Base-by-base conservation (phyloP, 1,139 yeast species). In the Hyphopichia buzzinii region DNA sequence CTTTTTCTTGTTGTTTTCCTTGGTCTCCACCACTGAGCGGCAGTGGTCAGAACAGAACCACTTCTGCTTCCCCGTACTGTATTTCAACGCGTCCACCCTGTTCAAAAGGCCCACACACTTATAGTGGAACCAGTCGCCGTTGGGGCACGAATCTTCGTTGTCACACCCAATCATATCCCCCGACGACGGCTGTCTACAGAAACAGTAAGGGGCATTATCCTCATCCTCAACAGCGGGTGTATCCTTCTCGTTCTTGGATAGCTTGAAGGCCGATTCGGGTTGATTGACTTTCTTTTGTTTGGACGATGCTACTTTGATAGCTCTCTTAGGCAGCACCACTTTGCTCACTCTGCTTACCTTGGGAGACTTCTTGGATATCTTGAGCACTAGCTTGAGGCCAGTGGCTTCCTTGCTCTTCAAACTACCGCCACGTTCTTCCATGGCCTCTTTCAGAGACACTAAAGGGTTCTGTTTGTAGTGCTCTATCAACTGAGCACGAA, bases 121-220 rank as follows among this genome's bases (percentile, higher is more conserved):
- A 48, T 69, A 71, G 42, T 71, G 77, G 37, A 71, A 71, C 77
- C 77, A 71, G 35, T 68, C 76, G 3, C 77, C 77, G 42, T 70
- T 69, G 14, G 68, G 67, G 48, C 77, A 71, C 4, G 60, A 48
- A 1, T 46, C 50, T 36, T 57, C 64, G 42, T 69, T 65, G 41
- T 71, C 77, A 46, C 77, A 71, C 0, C 68, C 74, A 30, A 71
- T 70, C 77, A 71, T 71, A 40, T 64, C 64, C 2, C 77, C 77
- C 41, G 63, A 63, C 0, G 77, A 69, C 0, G 64, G 66, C 43
- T 67, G 75, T 17, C 59, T 56, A 47, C 77, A 71, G 52, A 70
- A 67, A 42, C 77, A 71, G 43, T 68, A 71, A 17, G 43, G 38
- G 14, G 50, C 51, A 4, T 45, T 49, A 27, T 55, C 66, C 30